Evolutionary conservation across 2,329 filamentous ascomycete species (phyloP), one percentile per base, ranked within the genome.

Genomic region (Aspergillus felis): DNA sequence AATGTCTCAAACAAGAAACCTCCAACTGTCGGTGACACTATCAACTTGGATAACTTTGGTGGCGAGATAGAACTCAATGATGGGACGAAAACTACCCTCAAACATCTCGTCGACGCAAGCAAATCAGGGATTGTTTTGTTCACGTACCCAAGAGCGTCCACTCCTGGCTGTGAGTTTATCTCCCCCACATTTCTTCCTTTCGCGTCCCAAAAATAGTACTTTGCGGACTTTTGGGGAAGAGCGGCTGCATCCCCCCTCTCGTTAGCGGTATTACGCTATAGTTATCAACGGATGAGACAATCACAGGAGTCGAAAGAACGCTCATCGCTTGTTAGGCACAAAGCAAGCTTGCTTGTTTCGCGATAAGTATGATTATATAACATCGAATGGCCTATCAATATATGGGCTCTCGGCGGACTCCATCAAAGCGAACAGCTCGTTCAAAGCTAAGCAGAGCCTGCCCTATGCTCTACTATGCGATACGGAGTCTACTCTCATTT

Each of bases 81-180:
- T 62, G 92, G 92, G 67, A 79, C 82, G 54, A 90, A 88, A 78
- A 92, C 89, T 5, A 91, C 86, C 1, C 79, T 99, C 58, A 88
- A 91, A 78, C 81, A 86, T 66, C 85, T 99, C 25, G 83, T 97
- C 51, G 88, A 91, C 53, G 84, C 89, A 70, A 96, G 92, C 82
- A 87, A 90, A 77, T 82, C 84, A 38, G 94, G 93, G 27, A 89
- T 97, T 47, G 91, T 96, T 35, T 79, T 97, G 29, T 97, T 99
- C 75, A 97, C 92, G 32, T 97, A 97, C 72, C 94, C 94, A 58
- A 95, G 90, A 78, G 94, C 94, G 12, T 94, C 89, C 28, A 99
- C 94, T 24, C 91, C 91, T 41, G 93, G 93, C 61, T 97, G 93
- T 96, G 86, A 84, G 91, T 74, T n/a, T 20, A 49, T 38, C 35